phyloP scores from a whole-genome alignment of 148 eudicot genomes.

The Mesembryanthemum crystallinum region DNA sequence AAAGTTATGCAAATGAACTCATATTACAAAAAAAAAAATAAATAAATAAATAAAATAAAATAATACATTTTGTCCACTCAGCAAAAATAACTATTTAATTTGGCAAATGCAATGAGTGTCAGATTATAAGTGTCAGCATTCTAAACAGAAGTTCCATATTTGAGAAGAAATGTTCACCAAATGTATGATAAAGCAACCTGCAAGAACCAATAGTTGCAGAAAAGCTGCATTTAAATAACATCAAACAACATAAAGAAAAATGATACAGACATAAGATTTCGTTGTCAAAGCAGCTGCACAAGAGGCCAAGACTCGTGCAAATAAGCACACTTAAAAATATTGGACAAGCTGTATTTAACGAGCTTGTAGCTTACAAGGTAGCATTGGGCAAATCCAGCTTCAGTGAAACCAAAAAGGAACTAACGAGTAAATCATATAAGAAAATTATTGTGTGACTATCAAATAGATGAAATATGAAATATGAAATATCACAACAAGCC shows the following conservation, averaged over 20 bases:
- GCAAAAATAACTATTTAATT: too few species aligned
- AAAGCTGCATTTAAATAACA: too few species aligned
- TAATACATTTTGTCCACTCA: too few species aligned
- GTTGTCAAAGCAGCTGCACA: background rate
- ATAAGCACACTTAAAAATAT: background rate
- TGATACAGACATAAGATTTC: background rate
- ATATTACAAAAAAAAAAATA: too few species aligned
- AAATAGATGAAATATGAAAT: slow-evolving; percentile 6
- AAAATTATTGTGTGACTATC: background rate
- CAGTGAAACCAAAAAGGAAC: background rate
- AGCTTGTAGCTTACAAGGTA: slow-evolving; percentile 2
- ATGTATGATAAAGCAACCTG: too few species aligned
- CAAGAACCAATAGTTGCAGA: too few species aligned
- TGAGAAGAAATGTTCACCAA: too few species aligned
- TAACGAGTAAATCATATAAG: background rate
- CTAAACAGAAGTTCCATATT: too few species aligned
- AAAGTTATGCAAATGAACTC: too few species aligned
- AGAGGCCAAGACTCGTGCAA: background rate
- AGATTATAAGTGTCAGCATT: background rate
- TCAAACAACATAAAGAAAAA: too few species aligned
- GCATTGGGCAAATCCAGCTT: background rate
- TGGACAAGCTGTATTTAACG: background rate
- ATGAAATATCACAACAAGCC: background rate
- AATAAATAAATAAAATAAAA: too few species aligned
- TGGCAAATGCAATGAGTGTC: background rate